A percentile compares a stretch with the other conserved stretches of the same genome.
Conservation (phyloP, 1,284 basidiomycete species). For the Trichosporon ovoides region DNA sequence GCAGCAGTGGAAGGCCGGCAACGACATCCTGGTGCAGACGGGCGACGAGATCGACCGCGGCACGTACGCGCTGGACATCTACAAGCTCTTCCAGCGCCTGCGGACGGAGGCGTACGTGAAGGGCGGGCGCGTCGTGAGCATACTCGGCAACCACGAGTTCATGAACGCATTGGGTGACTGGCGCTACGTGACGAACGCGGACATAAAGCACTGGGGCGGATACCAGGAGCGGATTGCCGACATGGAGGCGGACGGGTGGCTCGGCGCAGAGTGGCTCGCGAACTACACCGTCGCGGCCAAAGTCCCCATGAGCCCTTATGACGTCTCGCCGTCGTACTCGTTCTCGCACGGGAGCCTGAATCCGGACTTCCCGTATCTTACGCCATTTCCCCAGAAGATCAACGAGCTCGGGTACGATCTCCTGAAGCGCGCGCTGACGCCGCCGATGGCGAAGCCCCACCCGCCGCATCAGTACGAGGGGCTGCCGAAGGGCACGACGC, state of each 20-base stretch:
- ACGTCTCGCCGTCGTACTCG: conserved; percentile 63
- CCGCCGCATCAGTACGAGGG: conserved; percentile 74
- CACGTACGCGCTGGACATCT: conserved; percentile 77
- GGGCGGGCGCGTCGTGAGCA: conserved; percentile 68
- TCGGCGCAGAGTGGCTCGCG: conserved; percentile 73
- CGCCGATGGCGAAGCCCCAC: conserved; percentile 64
- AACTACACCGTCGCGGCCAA: conserved; percentile 81
- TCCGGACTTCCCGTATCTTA: conserved; percentile 63
- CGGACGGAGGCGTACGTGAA: conserved; percentile 63
- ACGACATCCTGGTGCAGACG: conserved; percentile 81
- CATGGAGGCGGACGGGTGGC: conserved; percentile 65
- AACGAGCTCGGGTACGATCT: conserved; percentile 66
- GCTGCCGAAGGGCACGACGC: conserved; percentile 61
- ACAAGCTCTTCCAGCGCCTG: conserved; percentile 71
- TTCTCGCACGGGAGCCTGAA: conserved; percentile 85
- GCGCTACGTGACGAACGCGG: conserved; percentile 77
- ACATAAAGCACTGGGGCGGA: conserved; percentile 74
- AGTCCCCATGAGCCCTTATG: conserved; percentile 66
- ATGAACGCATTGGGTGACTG: conserved; percentile 89
- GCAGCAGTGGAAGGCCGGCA: conserved; percentile 70
- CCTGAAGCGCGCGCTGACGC: conserved; percentile 56
- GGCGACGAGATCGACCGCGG: conserved; percentile 92
- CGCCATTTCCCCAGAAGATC: conserved; percentile 73
- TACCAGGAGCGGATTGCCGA: conserved; percentile 61
- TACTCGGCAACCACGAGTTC: conserved; percentile 63